Evolutionary conservation across 1,139 yeast species (phyloP).

Genomic region (Pichia inconspicua): DNA sequence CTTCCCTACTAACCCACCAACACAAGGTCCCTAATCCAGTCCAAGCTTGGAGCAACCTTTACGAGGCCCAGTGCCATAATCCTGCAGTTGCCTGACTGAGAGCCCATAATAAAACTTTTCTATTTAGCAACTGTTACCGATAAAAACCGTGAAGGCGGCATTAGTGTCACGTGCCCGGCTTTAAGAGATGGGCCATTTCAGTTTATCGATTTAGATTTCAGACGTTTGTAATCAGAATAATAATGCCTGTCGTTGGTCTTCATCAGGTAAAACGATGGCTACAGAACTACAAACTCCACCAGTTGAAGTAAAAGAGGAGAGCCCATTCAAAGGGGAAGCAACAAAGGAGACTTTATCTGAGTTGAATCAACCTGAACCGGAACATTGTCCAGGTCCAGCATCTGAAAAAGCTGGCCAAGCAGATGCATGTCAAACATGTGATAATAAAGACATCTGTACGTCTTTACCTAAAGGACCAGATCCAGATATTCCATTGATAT

Average conservation of each 20-base stretch:
- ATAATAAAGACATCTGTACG: slow-evolving; percentile 85
- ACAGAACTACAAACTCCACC: slow-evolving; percentile 6
- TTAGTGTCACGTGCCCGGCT: no score
- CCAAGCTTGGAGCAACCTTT: no score
- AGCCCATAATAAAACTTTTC: no score
- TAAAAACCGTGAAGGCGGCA: no score
- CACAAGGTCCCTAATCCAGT: no score
- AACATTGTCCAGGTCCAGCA: slow-evolving; percentile 98
- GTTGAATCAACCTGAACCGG: slow-evolving; percentile 63
- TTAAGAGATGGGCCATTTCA: no score
- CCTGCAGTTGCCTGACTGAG: no score
- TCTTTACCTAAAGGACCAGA: slow-evolving; percentile 92
- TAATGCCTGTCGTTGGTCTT: no score
- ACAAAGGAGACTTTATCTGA: slow-evolving; percentile 3
- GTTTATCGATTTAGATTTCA: neutral
- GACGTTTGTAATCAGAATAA: neutral
- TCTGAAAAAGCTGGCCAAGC: slow-evolving; percentile 89
- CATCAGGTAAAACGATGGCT: neutral
- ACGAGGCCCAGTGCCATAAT: no score
- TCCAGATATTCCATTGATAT: slow-evolving; percentile 81
- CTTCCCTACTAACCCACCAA: no score
- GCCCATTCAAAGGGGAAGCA: neutral
- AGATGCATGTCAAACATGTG: slow-evolving; percentile 92
- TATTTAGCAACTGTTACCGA: no score
- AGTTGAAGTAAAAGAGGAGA: neutral